phyloP scores from a whole-genome alignment of 805 yeast genomes.

The Yamadazyma ubonensis region DNA sequence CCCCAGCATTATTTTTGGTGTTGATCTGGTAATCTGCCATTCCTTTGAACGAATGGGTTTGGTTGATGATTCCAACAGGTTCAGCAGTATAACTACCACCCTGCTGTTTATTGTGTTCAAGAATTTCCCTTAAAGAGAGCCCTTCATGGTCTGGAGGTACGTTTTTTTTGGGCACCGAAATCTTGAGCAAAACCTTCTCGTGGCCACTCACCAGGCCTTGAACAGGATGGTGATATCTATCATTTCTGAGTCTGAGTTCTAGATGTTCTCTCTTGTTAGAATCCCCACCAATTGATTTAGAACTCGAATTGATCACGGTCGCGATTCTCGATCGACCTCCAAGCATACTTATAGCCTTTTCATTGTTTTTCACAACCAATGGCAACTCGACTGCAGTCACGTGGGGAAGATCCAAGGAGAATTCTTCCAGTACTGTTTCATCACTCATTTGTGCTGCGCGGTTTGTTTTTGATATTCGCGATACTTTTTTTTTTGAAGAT shows the following conservation, averaged over 20 bases:
- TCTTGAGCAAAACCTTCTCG: constrained; percentile 59
- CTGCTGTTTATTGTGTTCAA: constrained; percentile 24
- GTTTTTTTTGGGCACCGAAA: constrained; percentile 57
- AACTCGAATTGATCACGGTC: constrained; percentile 38
- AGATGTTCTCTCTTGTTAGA: constrained; percentile 16
- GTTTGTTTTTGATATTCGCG: background rate
- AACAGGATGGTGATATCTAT: constrained; percentile 60
- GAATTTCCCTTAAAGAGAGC: constrained; percentile 44
- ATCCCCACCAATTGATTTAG: constrained; percentile 17
- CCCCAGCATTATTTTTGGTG: constrained; percentile 50
- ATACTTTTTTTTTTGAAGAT: no score
- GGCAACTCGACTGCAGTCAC: constrained; percentile 80
- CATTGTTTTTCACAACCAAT: constrained; percentile 58
- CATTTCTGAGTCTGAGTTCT: constrained; percentile 41
- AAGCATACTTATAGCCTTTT: constrained; percentile 63
- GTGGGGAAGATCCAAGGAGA: constrained; percentile 70
- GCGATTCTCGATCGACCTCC: constrained; percentile 56
- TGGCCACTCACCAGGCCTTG: constrained; percentile 50
- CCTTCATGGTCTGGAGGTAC: constrained; percentile 38
- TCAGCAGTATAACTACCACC: constrained; percentile 40
- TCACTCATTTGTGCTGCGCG: constrained; percentile 7
- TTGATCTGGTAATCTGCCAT: constrained; percentile 84
- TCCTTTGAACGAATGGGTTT: constrained; percentile 74
- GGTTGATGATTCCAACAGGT: constrained; percentile 67
- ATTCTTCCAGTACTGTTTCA: constrained; percentile 48